A percentile compares a stretch with the other conserved stretches of the same genome.
phyloP scores from a whole-genome alignment of 2,329 filamentous ascomycete species.

The Thermothelomyces thermophilus region DNA sequence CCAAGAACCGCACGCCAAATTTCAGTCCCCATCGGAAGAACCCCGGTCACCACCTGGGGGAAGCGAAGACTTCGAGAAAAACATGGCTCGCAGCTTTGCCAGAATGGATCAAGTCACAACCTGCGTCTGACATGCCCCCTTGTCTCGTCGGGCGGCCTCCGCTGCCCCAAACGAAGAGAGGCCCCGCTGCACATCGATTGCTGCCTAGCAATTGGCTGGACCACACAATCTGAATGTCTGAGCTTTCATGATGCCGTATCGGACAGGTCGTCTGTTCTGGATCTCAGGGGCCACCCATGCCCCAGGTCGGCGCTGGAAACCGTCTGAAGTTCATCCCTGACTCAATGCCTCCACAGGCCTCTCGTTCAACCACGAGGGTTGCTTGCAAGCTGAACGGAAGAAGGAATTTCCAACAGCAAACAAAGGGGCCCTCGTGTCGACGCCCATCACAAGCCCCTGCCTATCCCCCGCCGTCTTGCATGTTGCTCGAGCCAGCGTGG shows the following conservation, averaged over 20 bases:
- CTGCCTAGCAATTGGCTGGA: slow-evolving; percentile 5
- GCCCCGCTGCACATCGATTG: background rate
- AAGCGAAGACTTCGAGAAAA: slow-evolving; percentile 16
- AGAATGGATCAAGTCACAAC: slow-evolving; percentile 18
- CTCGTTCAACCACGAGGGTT: background rate
- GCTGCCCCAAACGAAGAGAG: slow-evolving; percentile 17
- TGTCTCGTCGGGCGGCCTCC: slow-evolving; percentile 11
- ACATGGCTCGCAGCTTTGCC: too few species aligned
- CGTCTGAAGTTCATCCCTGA: slow-evolving; percentile 1
- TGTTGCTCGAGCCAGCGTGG: background rate
- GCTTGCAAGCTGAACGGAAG: background rate
- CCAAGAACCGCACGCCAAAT: background rate
- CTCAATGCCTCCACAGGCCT: slow-evolving; percentile 3
- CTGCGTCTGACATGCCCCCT: slow-evolving; percentile 18
- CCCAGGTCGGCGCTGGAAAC: background rate
- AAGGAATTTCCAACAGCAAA: background rate
- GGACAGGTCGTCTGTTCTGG: background rate
- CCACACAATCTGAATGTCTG: slow-evolving; percentile 1
- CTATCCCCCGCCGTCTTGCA: background rate
- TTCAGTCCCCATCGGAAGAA: slow-evolving; percentile 7
- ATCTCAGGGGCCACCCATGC: background rate
- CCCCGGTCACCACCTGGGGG: slow-evolving; percentile 10
- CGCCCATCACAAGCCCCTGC: background rate
- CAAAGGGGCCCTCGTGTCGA: too few species aligned
- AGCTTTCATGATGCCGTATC: slow-evolving; percentile 2